Base-by-base conservation (phyloP, 768 basidiomycete genomes). In the Phanerochaete sordida region DNA sequence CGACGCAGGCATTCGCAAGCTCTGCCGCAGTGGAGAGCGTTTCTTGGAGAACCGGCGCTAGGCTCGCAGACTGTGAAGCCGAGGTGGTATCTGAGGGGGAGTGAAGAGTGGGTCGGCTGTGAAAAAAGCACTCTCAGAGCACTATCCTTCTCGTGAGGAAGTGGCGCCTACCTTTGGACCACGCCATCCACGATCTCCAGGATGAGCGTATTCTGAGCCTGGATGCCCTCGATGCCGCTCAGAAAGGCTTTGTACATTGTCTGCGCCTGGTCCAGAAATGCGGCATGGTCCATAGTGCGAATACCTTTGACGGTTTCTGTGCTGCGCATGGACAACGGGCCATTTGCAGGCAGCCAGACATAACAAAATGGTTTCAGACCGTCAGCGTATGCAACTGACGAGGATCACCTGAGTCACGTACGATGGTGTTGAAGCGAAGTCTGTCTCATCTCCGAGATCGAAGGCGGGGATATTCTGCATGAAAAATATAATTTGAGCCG, bases 11-110 rank as follows among this genome's bases (percentile, higher is more conserved):
- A 71, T 97, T 94, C 9, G 92, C 86, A 3, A 96, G 82, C 68
- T 98, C 96, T 23, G 92, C 84, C 0, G 88, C 83, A 0, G 92
- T 87, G 1, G 87, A 83, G 37, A 97, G 76, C 46, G 91, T 85
- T 64, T 95, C 94, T 8, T 78, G 70, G 11, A 95, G 54, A 21
- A 27, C 33, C 7, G 53, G 37, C 2, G 33, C 26, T 12, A 54
- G 53, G 3, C 24, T 37, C 4, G 53, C 15, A 4, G 33, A 37
- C 24, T 28, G 19, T 3, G 28, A 28, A 33, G 15, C 8, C 4
- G 50, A 21, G 9, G 50, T 16, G 12, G n/a, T 19, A n/a, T 11
- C 13, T n/a, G 28, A 28, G 23, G 50, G 28, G 9, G 50, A 30
- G 26, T n/a, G 28, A 33, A 21, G 30, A 12, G 30, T 21, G 50